Evolutionary conservation across 768 basidiomycete species (phyloP).

Genomic region (Artomyces pyxidatus): DNA sequence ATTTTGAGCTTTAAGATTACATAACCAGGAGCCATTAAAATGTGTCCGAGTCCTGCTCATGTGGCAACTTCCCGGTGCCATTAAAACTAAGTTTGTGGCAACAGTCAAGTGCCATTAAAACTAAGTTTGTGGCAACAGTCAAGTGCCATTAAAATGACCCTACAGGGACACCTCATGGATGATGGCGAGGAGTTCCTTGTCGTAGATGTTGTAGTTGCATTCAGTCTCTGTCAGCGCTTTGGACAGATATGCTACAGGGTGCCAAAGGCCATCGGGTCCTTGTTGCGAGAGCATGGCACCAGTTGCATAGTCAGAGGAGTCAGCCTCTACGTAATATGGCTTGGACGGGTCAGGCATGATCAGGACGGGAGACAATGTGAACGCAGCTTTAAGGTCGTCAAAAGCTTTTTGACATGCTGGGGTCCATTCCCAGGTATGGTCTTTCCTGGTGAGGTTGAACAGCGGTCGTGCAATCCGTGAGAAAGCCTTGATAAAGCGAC

Average conservation of each 20-base stretch:
- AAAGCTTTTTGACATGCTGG: constrained; percentile 16
- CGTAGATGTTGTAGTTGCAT: constrained; percentile 9
- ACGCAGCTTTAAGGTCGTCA: constrained; percentile 20
- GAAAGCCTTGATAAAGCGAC: constrained; percentile 26
- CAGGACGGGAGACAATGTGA: constrained; percentile 12
- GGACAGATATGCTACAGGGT: constrained; percentile 20
- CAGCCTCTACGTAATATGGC: constrained; percentile 13
- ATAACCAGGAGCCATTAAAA: too few species aligned
- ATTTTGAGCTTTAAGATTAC: too few species aligned
- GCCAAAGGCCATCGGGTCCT: constrained; percentile 11
- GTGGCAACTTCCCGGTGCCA: too few species aligned
- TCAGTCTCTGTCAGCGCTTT: constrained; percentile 17
- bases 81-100: too few species aligned
- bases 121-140: too few species aligned
- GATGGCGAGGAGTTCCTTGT: constrained; percentile 28
- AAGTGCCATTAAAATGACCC: too few species aligned
- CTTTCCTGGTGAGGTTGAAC: constrained; percentile 21
- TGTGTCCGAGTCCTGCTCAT: too few species aligned
- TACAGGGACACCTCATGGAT: too few species aligned
- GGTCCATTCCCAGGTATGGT: constrained; percentile 19
- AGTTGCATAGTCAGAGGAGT: constrained; percentile 20
- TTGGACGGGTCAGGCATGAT: constrained; percentile 4
- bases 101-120: too few species aligned
- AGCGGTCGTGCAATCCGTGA: constrained; percentile 23
- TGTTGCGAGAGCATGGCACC: constrained; percentile 23